Percentiles rank a stretch among this genome's conserved stretches.
phyloP scores from a whole-genome alignment of 2,329 filamentous ascomycete species.

The Fusarium sambucinum region DNA sequence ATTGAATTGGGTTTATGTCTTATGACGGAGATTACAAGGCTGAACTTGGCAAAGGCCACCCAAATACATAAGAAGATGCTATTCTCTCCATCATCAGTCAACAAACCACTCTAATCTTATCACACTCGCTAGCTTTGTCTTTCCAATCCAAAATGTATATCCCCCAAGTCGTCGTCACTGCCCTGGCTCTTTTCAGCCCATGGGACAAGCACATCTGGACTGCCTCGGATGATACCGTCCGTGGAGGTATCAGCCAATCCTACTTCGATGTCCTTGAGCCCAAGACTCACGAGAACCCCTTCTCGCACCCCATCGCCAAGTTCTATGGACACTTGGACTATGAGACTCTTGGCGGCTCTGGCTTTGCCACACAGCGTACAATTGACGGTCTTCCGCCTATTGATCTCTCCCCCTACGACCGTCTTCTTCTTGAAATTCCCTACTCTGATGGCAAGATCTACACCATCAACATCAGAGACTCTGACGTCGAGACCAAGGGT shows the following conservation, averaged over 20 bases:
- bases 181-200: not conserved
- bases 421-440: not conserved
- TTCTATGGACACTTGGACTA: not conserved
- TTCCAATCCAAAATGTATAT: not conserved
- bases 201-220: conserved; percentile 2
- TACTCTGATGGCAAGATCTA: conserved; percentile 4
- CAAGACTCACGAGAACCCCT: not conserved
- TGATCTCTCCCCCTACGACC: not conserved
- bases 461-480: not conserved
- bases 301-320: conserved; percentile 1
- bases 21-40: not conserved
- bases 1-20: not conserved
- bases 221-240: conserved; percentile 1
- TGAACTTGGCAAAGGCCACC: rapidly evolving
- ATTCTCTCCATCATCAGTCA: not conserved
- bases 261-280: not conserved
- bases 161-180: not conserved
- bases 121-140: not conserved
- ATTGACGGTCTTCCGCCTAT: not conserved
- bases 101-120: not conserved
- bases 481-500: not conserved
- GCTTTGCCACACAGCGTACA: not conserved
- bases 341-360: not conserved
- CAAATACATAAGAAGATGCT: not conserved
- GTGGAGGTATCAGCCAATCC: not conserved